Evolutionary conservation across 2,329 filamentous ascomycete genomes (phyloP), one percentile per base, ranked within the genome.

Genomic region (Exophiala phaeomuriformis): DNA sequence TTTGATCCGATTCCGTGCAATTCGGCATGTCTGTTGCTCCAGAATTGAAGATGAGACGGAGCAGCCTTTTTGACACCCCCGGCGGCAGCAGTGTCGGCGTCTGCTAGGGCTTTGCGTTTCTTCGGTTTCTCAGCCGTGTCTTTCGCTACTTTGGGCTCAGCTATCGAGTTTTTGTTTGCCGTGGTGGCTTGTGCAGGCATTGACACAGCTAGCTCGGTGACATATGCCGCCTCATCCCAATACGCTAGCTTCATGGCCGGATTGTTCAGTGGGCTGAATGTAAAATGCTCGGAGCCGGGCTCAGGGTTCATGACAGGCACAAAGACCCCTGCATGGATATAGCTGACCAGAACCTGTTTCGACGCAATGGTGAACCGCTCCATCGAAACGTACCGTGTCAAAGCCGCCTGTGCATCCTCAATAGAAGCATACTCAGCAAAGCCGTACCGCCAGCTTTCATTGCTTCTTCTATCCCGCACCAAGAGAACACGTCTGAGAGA

Each of bases 281-380:
- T 85, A 65, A 83, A 83, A 43, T 72, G 75, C 9, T 80, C 77
- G n/a, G 75, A 79, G 12, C 78, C 77, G 0, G 78, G 73, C 3
- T 75, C 75, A 5, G 77, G 75, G 47, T 83, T 79, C 46, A 85
- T 75, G 41, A 86, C 84, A 0, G 86, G 87, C 8, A 90, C 80
- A 64, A 94, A 93, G 2, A 93, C 87, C 3, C 88, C 88, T n/a
- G 86, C 81, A 60, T 93, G 88, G 37, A 90, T 90, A 61, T 86
- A 89, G 41, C 80, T 85, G 28, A 88, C 77, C 7, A 80, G 76
- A 10, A 89, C 85, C 0, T 83, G 80, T 60, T 82, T 84, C 2
- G 84, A 88, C 0, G 83, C 84, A 57, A 93, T 88, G 1, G 84
- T 89, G 64, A 91, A 91, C 47, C 83, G 85, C 7, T 87, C 81